Conservation (phyloP, 768 basidiomycete species). For the Suillus weaverae region DNA sequence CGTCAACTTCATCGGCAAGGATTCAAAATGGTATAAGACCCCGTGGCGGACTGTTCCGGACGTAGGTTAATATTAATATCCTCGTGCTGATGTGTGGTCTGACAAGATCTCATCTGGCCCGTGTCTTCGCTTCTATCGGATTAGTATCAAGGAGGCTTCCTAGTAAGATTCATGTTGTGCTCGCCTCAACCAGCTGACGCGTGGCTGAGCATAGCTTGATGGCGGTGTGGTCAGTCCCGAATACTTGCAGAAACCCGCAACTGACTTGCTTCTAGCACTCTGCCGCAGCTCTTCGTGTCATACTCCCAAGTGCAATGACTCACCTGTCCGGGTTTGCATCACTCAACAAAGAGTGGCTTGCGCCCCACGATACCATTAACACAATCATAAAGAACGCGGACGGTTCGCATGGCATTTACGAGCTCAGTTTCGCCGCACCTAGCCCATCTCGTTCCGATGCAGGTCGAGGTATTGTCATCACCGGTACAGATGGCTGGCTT, state of each 20-base stretch:
- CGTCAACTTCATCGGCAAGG: constrained; percentile 55
- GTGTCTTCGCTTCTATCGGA: neutral
- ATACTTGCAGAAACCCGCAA: neutral
- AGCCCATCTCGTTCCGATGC: constrained; percentile 37
- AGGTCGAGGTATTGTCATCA: constrained; percentile 41
- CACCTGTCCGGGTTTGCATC: constrained; percentile 65
- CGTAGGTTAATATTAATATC: constrained; percentile 45
- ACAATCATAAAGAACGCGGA: constrained; percentile 46
- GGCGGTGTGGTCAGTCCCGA: constrained; percentile 65
- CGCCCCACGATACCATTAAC: constrained; percentile 79
- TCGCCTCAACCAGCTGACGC: constrained; percentile 3
- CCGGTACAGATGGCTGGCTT: constrained; percentile 65
- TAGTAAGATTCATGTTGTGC: constrained; percentile 49
- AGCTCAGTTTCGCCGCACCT: constrained; percentile 65
- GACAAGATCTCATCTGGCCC: constrained; percentile 2
- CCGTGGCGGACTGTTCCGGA: constrained; percentile 84
- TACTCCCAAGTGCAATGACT: constrained; percentile 52
- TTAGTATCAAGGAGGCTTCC: constrained; percentile 79
- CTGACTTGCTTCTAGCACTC: constrained; percentile 50
- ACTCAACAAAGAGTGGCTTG: constrained; percentile 68
- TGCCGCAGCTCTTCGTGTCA: constrained; percentile 58
- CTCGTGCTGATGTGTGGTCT: constrained; percentile 2
- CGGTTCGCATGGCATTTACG: constrained; percentile 58
- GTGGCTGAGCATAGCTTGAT: constrained; percentile 52
- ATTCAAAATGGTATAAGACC: constrained; percentile 77